Evolutionary conservation across 805 yeast species (phyloP).

Genomic region (Zygoascus tannicola): DNA sequence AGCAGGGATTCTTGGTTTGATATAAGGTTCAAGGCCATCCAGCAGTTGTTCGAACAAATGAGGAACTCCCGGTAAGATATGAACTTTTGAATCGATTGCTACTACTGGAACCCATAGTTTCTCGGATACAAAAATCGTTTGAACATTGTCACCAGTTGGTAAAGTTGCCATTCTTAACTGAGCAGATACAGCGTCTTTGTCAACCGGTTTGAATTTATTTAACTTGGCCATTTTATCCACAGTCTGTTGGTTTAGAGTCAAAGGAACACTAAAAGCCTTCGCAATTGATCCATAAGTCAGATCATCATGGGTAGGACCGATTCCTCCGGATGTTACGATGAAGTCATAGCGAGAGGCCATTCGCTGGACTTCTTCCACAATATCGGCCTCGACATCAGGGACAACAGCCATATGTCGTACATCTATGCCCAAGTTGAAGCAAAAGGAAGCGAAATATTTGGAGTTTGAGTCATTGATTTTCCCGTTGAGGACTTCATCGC

Average conservation of each 20-base stretch:
- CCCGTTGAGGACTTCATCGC: conserved; percentile 83
- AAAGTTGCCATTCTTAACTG: conserved; percentile 73
- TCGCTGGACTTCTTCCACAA: conserved; percentile 40
- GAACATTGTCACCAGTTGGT: conserved; percentile 39
- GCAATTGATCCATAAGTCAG: conserved; percentile 74
- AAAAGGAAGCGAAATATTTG: conserved; percentile 54
- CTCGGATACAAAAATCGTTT: conserved; percentile 34
- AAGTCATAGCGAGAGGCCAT: conserved; percentile 52
- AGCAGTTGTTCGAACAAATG: conserved; percentile 53
- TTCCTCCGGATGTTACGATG: conserved; percentile 61
- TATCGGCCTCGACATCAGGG: conserved; percentile 67
- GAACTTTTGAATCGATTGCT: conserved; percentile 52
- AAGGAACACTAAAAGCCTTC: conserved; percentile 44
- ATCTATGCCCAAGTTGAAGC: conserved; percentile 61
- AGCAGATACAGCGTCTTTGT: conserved; percentile 43
- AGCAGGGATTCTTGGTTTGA: conserved; percentile 32
- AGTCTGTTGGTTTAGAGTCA: conserved; percentile 46
- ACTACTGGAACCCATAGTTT: conserved; percentile 81
- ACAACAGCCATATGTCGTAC: conserved; percentile 59
- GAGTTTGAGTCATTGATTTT: conserved; percentile 78
- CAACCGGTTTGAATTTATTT: conserved; percentile 27
- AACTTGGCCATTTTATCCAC: conserved; percentile 49
- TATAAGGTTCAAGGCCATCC: conserved; percentile 33
- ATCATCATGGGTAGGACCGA: conserved; percentile 89
- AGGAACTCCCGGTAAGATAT: conserved; percentile 80